Evolutionary conservation across 768 basidiomycete genomes (phyloP).

Genomic region (Trametes cubensis): DNA sequence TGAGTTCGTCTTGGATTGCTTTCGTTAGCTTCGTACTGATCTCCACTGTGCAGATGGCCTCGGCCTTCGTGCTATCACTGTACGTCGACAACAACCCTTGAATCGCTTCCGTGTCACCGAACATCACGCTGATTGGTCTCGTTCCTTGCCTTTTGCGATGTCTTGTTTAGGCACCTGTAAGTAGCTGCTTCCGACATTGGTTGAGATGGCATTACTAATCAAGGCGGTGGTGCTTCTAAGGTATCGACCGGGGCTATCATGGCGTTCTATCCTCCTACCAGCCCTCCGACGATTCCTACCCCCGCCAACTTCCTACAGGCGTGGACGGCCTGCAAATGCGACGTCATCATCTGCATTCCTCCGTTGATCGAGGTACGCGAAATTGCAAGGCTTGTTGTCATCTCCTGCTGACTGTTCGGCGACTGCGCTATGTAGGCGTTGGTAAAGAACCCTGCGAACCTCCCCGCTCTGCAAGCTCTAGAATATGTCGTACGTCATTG

Average conservation of each 20-base stretch:
- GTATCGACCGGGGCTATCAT: slow-evolving; percentile 12
- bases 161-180: no score
- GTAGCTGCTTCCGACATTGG: no score
- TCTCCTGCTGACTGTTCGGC: no score
- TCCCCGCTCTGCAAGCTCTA: slow-evolving; percentile 3
- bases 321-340: slow-evolving; percentile 5
- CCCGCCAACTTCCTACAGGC: slow-evolving; percentile 18
- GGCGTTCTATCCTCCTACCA: slow-evolving; percentile 14
- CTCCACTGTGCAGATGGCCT: neutral
- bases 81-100: no score
- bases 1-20: slow-evolving; percentile 3
- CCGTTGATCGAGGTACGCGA: slow-evolving; percentile 18
- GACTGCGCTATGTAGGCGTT: slow-evolving; percentile 9
- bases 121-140: no score
- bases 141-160: no score
- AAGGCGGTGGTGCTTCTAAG: neutral
- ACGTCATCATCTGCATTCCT: slow-evolving; percentile 20
- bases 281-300: slow-evolving; percentile 12
- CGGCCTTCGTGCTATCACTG: no score
- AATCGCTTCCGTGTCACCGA: no score
- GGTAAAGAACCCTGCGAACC: slow-evolving; percentile 10
- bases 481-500: slow-evolving; percentile 15
- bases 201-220: neutral
- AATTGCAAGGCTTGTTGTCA: no score
- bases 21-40: neutral